Base-by-base conservation (phyloP, 2,329 filamentous ascomycete genomes). In the Ambrosiella xylebori region DNA sequence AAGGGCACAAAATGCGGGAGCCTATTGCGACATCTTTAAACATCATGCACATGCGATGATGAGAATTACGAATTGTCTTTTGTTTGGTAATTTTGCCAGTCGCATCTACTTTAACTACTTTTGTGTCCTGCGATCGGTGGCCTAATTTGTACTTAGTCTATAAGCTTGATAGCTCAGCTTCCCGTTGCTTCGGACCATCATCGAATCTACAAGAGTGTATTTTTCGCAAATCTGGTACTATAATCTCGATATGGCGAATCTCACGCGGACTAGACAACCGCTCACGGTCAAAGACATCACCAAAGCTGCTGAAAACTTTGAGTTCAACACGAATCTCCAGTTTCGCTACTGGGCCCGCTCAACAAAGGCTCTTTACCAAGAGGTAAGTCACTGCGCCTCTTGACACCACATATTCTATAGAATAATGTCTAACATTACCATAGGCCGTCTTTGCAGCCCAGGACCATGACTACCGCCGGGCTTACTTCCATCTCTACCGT, bases 401-500 rank as follows among this genome's bases (percentile, higher is more conserved):
- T n/a, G 27, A 50, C 65, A 66, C 56, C 66, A 15, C 17, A 37
- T 19, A 15, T 11, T n/a, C 36, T 19, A 37, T n/a, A 17, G 17
- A 35, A 17, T 7, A 17, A 15, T 15, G 13, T 7, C 35, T 52
- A 44, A 39, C 60, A 7, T 38, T 64, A 65, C 44, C 58, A 11
- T 66, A 96, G 87, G 90, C 88, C 17, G 77, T 81, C 56, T 88
- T 91, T 64, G 95, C 95, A 67, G 78, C 93, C 65, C 78, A 79
- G 47, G 91, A 97, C 69, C 84, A 85, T 65, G 90, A 96, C 70
- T 81, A 88, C 63, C 81, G 89, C 64, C 85, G 93, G 66, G 87
- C 91, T 3, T 98, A 95, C 69, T 78, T 96, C 57, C 81, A 97
- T 60, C 79, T 95, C n/a, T 88, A 93, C 67, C 83, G 93, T 64